Percentiles rank a stretch among this genome's conserved stretches.
Evolutionary conservation across 352 stramenopile genomes (phyloP).

Genomic region (Pythium rhizo-oryzae): DNA sequence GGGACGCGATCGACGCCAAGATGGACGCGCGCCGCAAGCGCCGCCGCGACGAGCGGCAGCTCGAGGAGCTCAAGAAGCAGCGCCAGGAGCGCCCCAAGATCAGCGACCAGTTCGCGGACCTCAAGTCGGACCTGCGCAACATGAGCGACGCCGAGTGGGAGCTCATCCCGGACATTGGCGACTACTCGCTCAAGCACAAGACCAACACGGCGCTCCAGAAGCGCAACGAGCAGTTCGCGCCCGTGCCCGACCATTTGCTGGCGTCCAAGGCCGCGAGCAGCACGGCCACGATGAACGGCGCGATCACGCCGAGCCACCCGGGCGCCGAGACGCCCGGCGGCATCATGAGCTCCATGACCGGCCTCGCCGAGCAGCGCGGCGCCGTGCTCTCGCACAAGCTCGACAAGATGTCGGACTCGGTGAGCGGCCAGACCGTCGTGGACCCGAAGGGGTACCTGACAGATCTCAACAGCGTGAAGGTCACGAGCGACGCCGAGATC

Average conservation of each 20-base stretch:
- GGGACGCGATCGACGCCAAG: slow-evolving; percentile 94
- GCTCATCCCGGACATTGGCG: slow-evolving; percentile 96
- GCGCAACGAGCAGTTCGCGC: slow-evolving; percentile 95
- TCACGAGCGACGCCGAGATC: slow-evolving; percentile 94
- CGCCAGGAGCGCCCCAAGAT: slow-evolving; percentile 92
- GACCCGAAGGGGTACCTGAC: slow-evolving; percentile 99
- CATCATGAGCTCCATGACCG: slow-evolving; percentile 78
- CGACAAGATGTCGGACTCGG: slow-evolving; percentile 97
- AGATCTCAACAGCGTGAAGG: slow-evolving; percentile 94
- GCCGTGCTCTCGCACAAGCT: slow-evolving; percentile 95
- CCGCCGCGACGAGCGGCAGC: slow-evolving; percentile 75
- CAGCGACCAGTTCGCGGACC: slow-evolving; percentile 97
- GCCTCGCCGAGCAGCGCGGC: slow-evolving; percentile 91
- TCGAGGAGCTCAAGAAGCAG: slow-evolving; percentile 89
- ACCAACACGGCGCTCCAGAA: slow-evolving; percentile 90
- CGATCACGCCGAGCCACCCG: slow-evolving; percentile 48
- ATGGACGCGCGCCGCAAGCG: slow-evolving; percentile 94
- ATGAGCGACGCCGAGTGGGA: slow-evolving; percentile 96
- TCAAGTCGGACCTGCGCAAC: slow-evolving; percentile 93
- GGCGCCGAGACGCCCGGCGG: slow-evolving; percentile 52
- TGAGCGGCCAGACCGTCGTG: slow-evolving; percentile 96
- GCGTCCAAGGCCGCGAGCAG: slow-evolving; percentile 43
- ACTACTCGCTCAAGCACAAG: slow-evolving; percentile 95
- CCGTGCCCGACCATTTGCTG: slow-evolving; percentile 94
- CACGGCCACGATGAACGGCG: slow-evolving; percentile 42